Base-by-base conservation (phyloP, 2,329 filamentous ascomycete genomes). In the Diplodia corticola region DNA sequence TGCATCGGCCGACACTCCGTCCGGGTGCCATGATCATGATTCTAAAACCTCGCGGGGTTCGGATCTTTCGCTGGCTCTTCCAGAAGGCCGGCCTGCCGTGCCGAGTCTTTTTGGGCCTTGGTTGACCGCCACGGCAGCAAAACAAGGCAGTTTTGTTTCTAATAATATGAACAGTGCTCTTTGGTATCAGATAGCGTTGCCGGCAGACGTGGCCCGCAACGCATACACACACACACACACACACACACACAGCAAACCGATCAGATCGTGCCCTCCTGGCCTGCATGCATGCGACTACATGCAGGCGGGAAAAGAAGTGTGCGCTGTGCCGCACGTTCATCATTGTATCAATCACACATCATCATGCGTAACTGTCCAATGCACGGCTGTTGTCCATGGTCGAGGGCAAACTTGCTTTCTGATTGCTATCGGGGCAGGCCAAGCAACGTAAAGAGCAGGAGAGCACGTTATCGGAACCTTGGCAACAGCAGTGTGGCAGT, bases 1-100 rank as follows among this genome's bases (percentile, higher is more conserved):
- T 26, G n/a, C 22, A 46, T 48, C 55, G 17, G 15, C 51, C 24
- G 17, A 30, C 26, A n/a, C 10, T 10, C 53, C 33, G 30, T 15
- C 49, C 49, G 17, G 13, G 15, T n/a, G 5, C 20, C 22, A 7
- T 24, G 12, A 10, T 24, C 22, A 59, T 49, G 6, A 61, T 37
- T 61, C 28, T 35, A 26, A 61, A 49, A 60, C 57, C 10, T 13
- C 30, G 30, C 30, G 30, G 22, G 10, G 17, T n/a, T n/a, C n/a
- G 46, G 17, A 2, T 9, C 55, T 37, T 60, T 60, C 55, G 55
- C 55, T 60, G 55, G 24, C 55, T 60, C 46, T 60, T 60, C 55
- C 37, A 60, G 55, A 60, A 60, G 26, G 26, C 37, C 33, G 33
- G 1, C 33, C 9, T 35, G n/a, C 17, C 17, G 10, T 48, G n/a